Conservation (phyloP, 2,329 filamentous ascomycete species). For the Penicillium sp. region DNA sequence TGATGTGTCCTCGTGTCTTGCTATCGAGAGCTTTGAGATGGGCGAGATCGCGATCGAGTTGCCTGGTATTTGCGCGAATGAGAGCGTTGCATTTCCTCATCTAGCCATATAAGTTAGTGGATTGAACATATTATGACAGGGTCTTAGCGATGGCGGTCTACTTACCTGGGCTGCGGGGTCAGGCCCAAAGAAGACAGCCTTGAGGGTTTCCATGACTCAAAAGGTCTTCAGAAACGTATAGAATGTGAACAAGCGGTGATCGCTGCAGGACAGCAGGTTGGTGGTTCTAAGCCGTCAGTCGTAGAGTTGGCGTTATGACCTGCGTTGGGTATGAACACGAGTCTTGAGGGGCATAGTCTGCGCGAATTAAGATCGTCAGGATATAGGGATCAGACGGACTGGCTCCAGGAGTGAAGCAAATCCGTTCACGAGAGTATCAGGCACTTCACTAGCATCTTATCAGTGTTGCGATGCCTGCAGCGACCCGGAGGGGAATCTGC, state of each 20-base stretch:
- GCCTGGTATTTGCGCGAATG: constrained; percentile 84
- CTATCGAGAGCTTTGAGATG: constrained; percentile 73
- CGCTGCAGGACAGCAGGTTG: neutral
- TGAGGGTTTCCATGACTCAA: constrained; percentile 78
- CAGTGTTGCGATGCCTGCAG: constrained; percentile 9
- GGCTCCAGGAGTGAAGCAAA: neutral
- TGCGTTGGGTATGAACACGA: neutral
- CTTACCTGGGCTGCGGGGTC: constrained; percentile 88
- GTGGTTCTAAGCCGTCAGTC: neutral
- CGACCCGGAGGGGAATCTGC: constrained; percentile 8
- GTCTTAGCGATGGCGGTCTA: neutral
- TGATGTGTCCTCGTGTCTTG: constrained; percentile 82
- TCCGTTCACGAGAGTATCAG: neutral
- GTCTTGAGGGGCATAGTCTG: neutral
- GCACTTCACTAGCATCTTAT: constrained; percentile 5
- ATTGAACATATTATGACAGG: neutral
- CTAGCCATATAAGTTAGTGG: constrained; percentile 48
- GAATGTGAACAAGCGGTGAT: neutral
- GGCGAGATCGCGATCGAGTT: constrained; percentile 88
- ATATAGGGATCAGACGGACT: neutral
- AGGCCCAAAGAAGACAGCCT: constrained; percentile 82
- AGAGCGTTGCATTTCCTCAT: constrained; percentile 92
- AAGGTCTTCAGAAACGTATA: neutral
- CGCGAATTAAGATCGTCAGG: neutral
- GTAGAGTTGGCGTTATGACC: neutral